Evolutionary conservation across 768 basidiomycete genomes (phyloP).

Genomic region (Amanita pseudoporphyria): DNA sequence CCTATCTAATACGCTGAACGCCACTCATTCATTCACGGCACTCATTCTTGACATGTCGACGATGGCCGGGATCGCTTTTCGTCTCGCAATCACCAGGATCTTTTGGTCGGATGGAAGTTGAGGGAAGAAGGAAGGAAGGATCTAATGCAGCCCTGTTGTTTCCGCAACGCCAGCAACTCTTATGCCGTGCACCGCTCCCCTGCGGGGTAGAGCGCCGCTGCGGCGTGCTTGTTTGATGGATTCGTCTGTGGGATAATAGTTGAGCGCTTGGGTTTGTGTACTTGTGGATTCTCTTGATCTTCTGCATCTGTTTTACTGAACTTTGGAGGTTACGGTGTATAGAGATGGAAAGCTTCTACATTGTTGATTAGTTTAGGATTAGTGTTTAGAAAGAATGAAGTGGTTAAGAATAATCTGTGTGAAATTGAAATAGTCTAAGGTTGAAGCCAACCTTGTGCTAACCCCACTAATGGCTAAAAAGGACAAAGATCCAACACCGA

Average conservation of each 20-base stretch:
- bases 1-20: not conserved
- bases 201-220: slow-evolving; percentile 6
- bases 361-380: not conserved
- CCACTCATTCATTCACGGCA: not conserved
- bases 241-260: slow-evolving; percentile 5
- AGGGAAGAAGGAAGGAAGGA: slow-evolving; percentile 7
- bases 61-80: not conserved
- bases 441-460: not conserved
- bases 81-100: not conserved
- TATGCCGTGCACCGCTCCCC: slow-evolving; percentile 2
- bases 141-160: slow-evolving; percentile 6
- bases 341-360: not conserved
- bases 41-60: not conserved
- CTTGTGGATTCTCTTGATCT: slow-evolving; percentile 5
- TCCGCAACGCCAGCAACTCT: not conserved
- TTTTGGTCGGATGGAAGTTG: slow-evolving; percentile 5
- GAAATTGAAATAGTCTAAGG: not conserved
- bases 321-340: not conserved
- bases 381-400: not conserved
- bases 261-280: slow-evolving; percentile 5
- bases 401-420: not conserved
- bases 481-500: slow-evolving; percentile 46
- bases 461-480: slow-evolving; percentile 55
- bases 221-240: not conserved
- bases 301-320: not conserved